Base-by-base conservation (phyloP, 768 basidiomycete genomes). In the Lenzites betulinus region DNA sequence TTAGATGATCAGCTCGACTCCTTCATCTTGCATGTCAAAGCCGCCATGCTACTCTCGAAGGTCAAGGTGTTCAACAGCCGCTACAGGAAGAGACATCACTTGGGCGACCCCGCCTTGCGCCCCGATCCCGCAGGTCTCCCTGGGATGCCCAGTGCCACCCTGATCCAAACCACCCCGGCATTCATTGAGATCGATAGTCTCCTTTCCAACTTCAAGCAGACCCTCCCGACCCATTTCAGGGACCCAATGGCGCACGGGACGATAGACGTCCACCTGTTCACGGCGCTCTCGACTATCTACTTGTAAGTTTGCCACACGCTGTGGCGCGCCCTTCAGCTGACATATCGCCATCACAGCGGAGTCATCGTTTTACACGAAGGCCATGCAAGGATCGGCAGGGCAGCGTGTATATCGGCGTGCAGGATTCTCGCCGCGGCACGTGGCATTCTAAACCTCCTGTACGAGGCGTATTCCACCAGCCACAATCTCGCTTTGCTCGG, bases 361-460 rank as follows among this genome's bases (percentile, higher is more conserved):
- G 83, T 76, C 15, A 87, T 92, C 52, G 76, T 90, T 20, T 73
- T 92, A 42, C 90, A 92, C 65, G 90, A 92, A 63, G 88, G 89
- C 3, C 89, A 90, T 67, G 88, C 89, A 18, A 81, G 83, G 59
- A 77, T 88, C 48, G 76, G 78, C 25, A 75, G 73, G 47, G 78
- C 79, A 18, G 82, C 83, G 36, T 92, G 89, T 65, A 78, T 84
- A 42, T 90, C 88, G 42, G 86, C 89, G 15, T 78, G 85, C 64
- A 88, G 84, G 67, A 85, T 91, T 30, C 74, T 91, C 8, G 81
- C 80, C 0, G 83, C 89, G 25, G 83, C 89, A 2, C 81, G 90
- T 49, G 79, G 81, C 1, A 83, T 89, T 41, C 74, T 91, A 43
- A 85, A 90, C 64, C 74, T 89, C 16, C 81, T 90, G 38, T 87